A percentile compares a stretch with the other conserved stretches of the same genome.
phyloP scores from a whole-genome alignment of 495 filamentous ascomycete species.

The Hypoxylon cercidicola region DNA sequence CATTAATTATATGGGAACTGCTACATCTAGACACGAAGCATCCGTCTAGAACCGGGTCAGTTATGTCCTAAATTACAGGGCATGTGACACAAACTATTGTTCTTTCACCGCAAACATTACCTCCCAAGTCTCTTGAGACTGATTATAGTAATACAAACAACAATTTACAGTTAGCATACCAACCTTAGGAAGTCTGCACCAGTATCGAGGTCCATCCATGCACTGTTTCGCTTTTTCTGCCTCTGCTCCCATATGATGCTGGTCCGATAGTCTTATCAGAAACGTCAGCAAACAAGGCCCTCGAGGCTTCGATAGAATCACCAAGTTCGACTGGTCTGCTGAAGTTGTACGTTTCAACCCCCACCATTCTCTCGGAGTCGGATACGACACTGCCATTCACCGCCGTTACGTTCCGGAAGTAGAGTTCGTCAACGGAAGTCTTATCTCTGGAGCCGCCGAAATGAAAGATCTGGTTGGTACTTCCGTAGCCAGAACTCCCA shows the following conservation, averaged over 20 bases:
- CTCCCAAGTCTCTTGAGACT: too few relatives aligned
- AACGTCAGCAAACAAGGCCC: constrained; percentile 21
- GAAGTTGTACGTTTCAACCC: constrained; percentile 16
- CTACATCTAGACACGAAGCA: too few relatives aligned
- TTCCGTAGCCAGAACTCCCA: constrained; percentile 61
- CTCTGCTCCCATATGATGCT: neutral
- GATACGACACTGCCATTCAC: constrained; percentile 41
- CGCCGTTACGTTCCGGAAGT: constrained; percentile 46
- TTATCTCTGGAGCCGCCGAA: constrained; percentile 51
- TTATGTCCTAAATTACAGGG: too few relatives aligned
- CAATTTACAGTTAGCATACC: too few relatives aligned
- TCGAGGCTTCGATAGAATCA: neutral
- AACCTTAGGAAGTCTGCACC: constrained; percentile 10
- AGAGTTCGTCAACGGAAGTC: constrained; percentile 39
- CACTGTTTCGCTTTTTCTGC: neutral
- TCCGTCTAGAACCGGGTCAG: too few relatives aligned
- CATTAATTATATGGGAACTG: too few relatives aligned
- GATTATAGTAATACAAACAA: too few relatives aligned
- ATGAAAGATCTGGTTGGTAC: constrained; percentile 63
- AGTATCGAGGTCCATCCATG: constrained; percentile 4
- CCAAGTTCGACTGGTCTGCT: neutral
- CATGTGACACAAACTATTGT: too few relatives aligned
- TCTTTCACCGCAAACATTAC: too few relatives aligned
- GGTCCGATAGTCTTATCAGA: constrained; percentile 1
- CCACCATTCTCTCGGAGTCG: constrained; percentile 44